phyloP scores from a whole-genome alignment of 805 yeast species.

The Brettanomyces sp. region DNA sequence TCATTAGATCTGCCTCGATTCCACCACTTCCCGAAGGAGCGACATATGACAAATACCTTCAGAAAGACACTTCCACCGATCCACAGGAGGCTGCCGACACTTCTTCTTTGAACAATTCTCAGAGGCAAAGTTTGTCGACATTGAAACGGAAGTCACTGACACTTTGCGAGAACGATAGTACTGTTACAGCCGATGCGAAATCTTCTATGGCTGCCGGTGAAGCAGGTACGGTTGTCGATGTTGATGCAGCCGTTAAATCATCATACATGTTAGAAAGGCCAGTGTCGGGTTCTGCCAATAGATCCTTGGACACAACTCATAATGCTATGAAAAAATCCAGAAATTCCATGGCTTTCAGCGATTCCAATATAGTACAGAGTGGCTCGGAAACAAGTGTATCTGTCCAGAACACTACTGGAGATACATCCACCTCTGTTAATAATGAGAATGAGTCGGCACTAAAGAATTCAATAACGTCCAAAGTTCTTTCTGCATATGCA shows the following conservation, averaged over 20 bases:
- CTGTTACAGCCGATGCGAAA: conserved; percentile 3
- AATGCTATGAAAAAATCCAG: conserved; percentile 7
- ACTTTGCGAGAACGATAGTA: neutral
- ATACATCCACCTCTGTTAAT: too few relatives aligned
- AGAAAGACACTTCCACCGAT: conserved; percentile 3
- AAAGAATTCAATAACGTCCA: conserved; percentile 52
- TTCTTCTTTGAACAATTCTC: too few relatives aligned
- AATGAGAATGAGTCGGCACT: conserved; percentile 14
- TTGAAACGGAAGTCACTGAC: conserved; percentile 5
- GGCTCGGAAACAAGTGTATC: too few relatives aligned
- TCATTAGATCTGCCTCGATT: neutral
- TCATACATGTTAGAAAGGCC: too few relatives aligned
- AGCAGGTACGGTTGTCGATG: too few relatives aligned
- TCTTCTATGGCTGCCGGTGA: too few relatives aligned
- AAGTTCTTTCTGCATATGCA: conserved; percentile 63
- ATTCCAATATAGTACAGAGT: neutral
- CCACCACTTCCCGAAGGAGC: conserved; percentile 11
- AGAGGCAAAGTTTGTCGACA: too few relatives aligned
- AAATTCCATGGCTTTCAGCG: neutral
- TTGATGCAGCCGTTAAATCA: too few relatives aligned
- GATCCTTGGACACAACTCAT: too few relatives aligned
- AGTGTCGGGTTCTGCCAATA: too few relatives aligned
- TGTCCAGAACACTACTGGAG: too few relatives aligned
- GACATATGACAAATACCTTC: conserved; percentile 12
- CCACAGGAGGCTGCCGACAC: conserved; percentile 1